A percentile compares a stretch with the other conserved stretches of the same genome.
phyloP scores from a whole-genome alignment of 805 yeast species.

The Candida maris region DNA sequence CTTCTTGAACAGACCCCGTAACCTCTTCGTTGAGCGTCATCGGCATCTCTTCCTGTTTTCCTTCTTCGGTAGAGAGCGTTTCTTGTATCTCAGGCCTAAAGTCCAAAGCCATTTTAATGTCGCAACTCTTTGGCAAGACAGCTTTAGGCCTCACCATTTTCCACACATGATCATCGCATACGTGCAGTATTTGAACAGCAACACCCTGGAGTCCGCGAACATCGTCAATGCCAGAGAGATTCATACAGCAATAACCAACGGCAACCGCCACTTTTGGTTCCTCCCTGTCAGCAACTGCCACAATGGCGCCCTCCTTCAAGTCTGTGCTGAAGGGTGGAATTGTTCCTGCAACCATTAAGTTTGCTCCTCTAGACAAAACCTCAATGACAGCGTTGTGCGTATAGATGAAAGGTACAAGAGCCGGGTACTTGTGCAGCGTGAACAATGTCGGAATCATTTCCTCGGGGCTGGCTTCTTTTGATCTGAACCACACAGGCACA shows the following conservation, averaged over 20 bases:
- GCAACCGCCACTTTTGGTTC: slow-evolving; percentile 66
- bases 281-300: slow-evolving; percentile 63
- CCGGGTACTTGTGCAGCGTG: slow-evolving; percentile 68
- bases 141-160: slow-evolving; percentile 47
- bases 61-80: slow-evolving; percentile 1
- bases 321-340: slow-evolving; percentile 54
- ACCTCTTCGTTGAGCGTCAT: slow-evolving; percentile 10
- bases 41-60: slow-evolving; percentile 20
- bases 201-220: slow-evolving; percentile 70
- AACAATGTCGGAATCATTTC: slow-evolving; percentile 65
- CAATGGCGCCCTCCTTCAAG: slow-evolving; percentile 51
- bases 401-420: slow-evolving; percentile 57
- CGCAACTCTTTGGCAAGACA: slow-evolving; percentile 39
- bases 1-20: slow-evolving; percentile 4
- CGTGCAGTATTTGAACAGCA: slow-evolving; percentile 72
- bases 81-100: slow-evolving; percentile 4
- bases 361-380: slow-evolving; percentile 73
- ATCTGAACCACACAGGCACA: slow-evolving; percentile 70
- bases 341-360: slow-evolving; percentile 74
- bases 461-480: slow-evolving; percentile 40
- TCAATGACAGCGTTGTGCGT: slow-evolving; percentile 76
- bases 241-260: slow-evolving; percentile 57
- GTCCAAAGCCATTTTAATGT: slow-evolving; percentile 12
- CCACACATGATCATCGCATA: slow-evolving; percentile 61
- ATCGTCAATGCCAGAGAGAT: slow-evolving; percentile 40